These are phyloP conservation scores for Scheffersomyces cryptocercus DNA, from an alignment of 1,139 yeast genomes.

Conservation along the genomic window DNA sequence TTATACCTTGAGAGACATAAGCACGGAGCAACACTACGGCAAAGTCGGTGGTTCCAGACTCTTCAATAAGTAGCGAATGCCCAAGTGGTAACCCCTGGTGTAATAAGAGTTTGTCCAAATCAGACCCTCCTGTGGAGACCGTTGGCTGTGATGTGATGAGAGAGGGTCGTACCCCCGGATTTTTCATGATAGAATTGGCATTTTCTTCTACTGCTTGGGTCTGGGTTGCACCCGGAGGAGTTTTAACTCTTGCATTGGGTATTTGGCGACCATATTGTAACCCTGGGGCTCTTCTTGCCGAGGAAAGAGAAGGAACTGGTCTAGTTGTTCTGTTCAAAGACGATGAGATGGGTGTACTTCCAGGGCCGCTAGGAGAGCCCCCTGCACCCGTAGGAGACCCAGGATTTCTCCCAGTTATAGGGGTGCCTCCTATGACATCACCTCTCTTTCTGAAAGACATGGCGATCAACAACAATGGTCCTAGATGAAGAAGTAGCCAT, in stretches of 20 bases:
- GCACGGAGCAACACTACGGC: conserved; percentile 69
- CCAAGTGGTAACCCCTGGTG: conserved; percentile 92
- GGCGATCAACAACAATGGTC: too few relatives aligned
- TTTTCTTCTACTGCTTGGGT: conserved; percentile 8
- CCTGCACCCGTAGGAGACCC: conserved; percentile 11
- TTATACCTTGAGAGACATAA: conserved; percentile 78
- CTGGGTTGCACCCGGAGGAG: not conserved
- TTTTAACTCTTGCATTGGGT: not conserved
- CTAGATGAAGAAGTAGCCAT: too few relatives aligned
- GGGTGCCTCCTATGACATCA: conserved; percentile 48
- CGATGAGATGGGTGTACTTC: conserved; percentile 7
- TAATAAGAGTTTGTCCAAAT: conserved; percentile 69
- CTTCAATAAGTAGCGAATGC: conserved; percentile 68
- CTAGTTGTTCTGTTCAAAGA: too few relatives aligned
- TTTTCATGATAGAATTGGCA: conserved; percentile 22
- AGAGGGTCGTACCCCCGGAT: conserved; percentile 75
- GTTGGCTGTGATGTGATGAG: conserved; percentile 72
- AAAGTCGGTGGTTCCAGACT: conserved; percentile 88
- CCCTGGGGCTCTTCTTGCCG: too few relatives aligned
- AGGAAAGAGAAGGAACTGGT: too few relatives aligned
- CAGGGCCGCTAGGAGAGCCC: conserved; percentile 11
- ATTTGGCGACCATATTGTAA: too few relatives aligned
- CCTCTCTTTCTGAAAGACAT: conserved; percentile 78
- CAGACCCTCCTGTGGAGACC: conserved; percentile 74
- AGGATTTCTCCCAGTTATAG: conserved; percentile 21